Percentiles rank a stretch among this genome's conserved stretches.
These are phyloP conservation scores for Bacidia rubella DNA, from an alignment of 495 filamentous ascomycete species.

Conservation along the genomic window DNA sequence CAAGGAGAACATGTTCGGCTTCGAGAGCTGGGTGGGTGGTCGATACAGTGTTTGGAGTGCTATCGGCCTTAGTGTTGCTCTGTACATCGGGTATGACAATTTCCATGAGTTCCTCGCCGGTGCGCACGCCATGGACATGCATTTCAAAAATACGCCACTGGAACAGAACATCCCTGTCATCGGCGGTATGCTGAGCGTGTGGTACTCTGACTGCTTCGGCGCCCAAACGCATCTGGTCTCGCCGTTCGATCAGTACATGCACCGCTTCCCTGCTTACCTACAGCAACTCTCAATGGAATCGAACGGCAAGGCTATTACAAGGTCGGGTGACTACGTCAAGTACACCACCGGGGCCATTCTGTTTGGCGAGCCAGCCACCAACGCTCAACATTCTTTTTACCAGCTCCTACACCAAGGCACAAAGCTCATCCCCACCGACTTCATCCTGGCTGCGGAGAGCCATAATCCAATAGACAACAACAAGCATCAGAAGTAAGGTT, in stretches of 20 bases:
- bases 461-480: constrained; percentile 90
- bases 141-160: constrained; percentile 82
- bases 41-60: constrained; percentile 98
- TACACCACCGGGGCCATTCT: constrained; percentile 92
- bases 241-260: constrained; percentile 97
- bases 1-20: constrained; percentile 97
- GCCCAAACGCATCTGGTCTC: constrained; percentile 95
- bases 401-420: constrained; percentile 98
- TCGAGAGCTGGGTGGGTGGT: constrained; percentile 95
- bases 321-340: constrained; percentile 78
- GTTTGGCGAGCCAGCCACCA: constrained; percentile 96
- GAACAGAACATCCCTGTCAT: constrained; percentile 91
- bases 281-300: constrained; percentile 99
- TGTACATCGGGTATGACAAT: constrained; percentile 94
- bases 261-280: constrained; percentile 96
- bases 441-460: constrained; percentile 87
- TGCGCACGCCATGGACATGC: constrained; percentile 95
- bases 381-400: constrained; percentile 99
- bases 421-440: constrained; percentile 95
- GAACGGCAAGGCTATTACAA: constrained; percentile 95
- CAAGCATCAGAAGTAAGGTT: constrained; percentile 70
- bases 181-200: constrained; percentile 86
- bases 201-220: constrained; percentile 97
- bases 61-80: constrained; percentile 83
- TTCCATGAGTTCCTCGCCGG: constrained; percentile 94